Evolutionary conservation across 2,329 filamentous ascomycete genomes (phyloP).

Genomic region (Elsinoe australis): DNA sequence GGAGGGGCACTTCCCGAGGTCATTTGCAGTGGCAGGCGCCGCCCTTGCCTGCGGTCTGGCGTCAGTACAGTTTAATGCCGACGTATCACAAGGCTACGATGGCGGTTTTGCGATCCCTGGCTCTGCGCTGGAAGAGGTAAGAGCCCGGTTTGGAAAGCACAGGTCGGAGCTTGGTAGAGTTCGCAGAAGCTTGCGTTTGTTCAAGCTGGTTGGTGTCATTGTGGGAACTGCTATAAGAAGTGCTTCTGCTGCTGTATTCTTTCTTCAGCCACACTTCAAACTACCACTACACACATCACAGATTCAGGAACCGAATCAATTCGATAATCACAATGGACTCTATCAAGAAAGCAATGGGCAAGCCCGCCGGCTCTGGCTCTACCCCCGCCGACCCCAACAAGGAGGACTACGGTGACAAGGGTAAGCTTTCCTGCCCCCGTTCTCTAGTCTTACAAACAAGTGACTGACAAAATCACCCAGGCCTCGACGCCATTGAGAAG

Average conservation of each 20-base stretch:
- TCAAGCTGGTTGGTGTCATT: neutral
- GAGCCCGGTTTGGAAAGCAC: conserved; percentile 5
- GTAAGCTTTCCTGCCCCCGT: conserved; percentile 3
- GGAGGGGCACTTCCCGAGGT: too few species aligned
- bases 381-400: conserved; percentile 14
- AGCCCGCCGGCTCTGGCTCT: neutral
- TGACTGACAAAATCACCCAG: conserved; percentile 12
- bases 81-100: neutral
- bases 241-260: conserved; percentile 1
- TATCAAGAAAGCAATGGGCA: conserved; percentile 12
- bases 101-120: neutral
- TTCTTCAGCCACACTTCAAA: neutral
- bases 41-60: too few species aligned
- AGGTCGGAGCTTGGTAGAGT: conserved; percentile 10
- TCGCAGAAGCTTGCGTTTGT: neutral
- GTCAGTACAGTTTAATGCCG: neutral
- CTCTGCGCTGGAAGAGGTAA: neutral
- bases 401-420: conserved; percentile 29
- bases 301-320: neutral
- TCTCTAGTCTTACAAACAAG: neutral
- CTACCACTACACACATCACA: neutral
- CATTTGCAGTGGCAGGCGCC: too few species aligned
- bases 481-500: conserved; percentile 21
- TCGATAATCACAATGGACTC: conserved; percentile 1
- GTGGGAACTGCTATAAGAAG: too few species aligned